These are phyloP conservation scores for Penicillium samsonianum DNA, from an alignment of 495 filamentous ascomycete genomes.

Conservation along the genomic window DNA sequence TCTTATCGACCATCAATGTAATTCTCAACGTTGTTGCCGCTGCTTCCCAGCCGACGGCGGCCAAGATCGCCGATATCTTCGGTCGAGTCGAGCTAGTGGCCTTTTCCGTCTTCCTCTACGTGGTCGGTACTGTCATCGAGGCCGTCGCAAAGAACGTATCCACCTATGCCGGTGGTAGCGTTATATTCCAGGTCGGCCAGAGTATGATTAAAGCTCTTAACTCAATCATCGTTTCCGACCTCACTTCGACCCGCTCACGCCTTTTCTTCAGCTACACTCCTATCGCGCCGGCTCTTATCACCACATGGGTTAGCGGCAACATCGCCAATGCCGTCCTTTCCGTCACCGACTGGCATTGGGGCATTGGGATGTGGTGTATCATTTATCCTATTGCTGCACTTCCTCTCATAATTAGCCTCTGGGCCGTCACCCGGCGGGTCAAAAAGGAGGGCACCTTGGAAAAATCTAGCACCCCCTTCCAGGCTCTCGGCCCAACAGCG, in stretches of 20 bases:
- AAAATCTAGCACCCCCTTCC: not conserved
- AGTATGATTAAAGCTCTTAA: constrained; percentile 9
- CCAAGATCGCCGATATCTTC: constrained; percentile 11
- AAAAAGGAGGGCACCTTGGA: constrained; percentile 1
- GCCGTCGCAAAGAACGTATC: constrained; percentile 6
- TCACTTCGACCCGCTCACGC: constrained; percentile 13
- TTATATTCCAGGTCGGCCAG: constrained; percentile 7
- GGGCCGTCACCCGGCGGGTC: constrained; percentile 6
- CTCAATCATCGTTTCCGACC: constrained; percentile 16
- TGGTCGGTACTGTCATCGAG: constrained; percentile 12
- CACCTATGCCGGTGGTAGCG: constrained; percentile 10
- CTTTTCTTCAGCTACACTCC: constrained; percentile 16
- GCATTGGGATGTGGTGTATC: constrained; percentile 19
- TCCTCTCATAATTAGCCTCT: constrained; percentile 11
- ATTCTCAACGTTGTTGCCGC: constrained; percentile 13
- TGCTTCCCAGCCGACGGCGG: constrained; percentile 14
- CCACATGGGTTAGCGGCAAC: constrained; percentile 15
- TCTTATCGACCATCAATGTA: constrained; percentile 15
- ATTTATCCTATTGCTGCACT: constrained; percentile 8
- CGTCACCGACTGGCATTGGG: constrained; percentile 11
- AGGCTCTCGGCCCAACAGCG: not conserved
- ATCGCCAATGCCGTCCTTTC: constrained; percentile 9
- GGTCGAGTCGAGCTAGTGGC: constrained; percentile 13
- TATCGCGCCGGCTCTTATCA: constrained; percentile 11
- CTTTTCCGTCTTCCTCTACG: constrained; percentile 14